Base-by-base conservation (phyloP, 2,329 filamentous ascomycete genomes). In the Penicillium sp. region DNA sequence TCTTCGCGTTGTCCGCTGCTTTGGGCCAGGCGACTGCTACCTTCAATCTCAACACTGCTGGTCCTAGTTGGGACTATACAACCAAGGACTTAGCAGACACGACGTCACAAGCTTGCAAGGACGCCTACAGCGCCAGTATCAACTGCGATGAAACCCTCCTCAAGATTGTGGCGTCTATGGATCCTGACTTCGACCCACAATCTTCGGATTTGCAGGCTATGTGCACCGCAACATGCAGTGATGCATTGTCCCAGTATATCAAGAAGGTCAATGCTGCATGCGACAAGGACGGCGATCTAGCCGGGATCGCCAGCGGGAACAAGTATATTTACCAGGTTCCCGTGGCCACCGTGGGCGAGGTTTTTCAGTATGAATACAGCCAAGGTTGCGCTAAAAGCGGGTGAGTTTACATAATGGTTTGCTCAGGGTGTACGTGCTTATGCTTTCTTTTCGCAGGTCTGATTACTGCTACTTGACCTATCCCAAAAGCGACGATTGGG, bases 21-120 rank as follows among this genome's bases (percentile, higher is more conserved):
- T 36, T 62, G 29, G 48, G 59, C 39, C 61, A 58, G 45, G 61
- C 58, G 21, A 42, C 58, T 38, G 64, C 64, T 59, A 36, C 58
- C 17, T 66, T 72, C 61, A 70, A 63, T 42, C 67, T 73, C 53
- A 62, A 73, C 54, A 65, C 56, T 29, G 59, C 62, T 50, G 68
- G 68, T 25, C 66, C 62, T 31, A 70, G 68, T 49, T 73, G 68
- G 69, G 66, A 68, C 56, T 72, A 70, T 42, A 65, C 65, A 55
- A 60, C 65, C 54, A 70, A 68, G 47, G 69, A 70, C 55, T 48
- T 73, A 4, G 68, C 66, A 35, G 58, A 61, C 39, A 68, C 65
- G 9, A 73, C 70, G 1, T 73, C 68, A 13, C 54, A 67, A 31
- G 60, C 62, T 19, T 73, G 69, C 45, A 70, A 69, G 45, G 62